Conservation (phyloP, 2,329 filamentous ascomycete genomes). For the Tolypocladium pustulatum region DNA sequence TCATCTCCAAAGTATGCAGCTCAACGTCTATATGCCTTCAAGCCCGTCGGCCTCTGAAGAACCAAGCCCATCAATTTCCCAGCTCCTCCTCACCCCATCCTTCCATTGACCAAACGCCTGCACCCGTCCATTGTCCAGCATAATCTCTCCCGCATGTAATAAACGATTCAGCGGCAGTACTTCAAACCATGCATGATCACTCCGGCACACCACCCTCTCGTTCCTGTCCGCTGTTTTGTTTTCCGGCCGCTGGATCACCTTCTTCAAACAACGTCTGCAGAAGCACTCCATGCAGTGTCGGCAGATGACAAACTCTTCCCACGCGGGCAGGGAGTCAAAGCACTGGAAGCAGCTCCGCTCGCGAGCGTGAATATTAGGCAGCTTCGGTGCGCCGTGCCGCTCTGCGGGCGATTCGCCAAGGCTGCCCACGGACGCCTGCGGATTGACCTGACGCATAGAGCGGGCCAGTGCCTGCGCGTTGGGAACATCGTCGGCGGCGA, state of each 20-base stretch:
- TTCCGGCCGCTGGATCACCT: conserved; percentile 15
- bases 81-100: conserved; percentile 17
- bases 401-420: conserved; percentile 17
- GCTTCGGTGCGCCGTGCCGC: conserved; percentile 21
- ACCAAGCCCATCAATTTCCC: conserved; percentile 8
- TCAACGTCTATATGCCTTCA: not conserved
- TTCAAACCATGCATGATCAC: conserved; percentile 26
- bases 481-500: conserved; percentile 24
- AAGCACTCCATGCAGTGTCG: conserved; percentile 27
- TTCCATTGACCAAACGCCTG: conserved; percentile 26
- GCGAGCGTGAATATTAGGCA: conserved; percentile 22
- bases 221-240: conserved; percentile 19
- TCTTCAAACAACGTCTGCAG: conserved; percentile 22
- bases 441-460: conserved; percentile 26
- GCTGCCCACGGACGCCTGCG: conserved; percentile 14
- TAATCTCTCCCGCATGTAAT: conserved; percentile 27
- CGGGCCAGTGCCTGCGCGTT: conserved; percentile 26
- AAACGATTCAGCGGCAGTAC: conserved; percentile 24
- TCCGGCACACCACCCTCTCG: conserved; percentile 20
- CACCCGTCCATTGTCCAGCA: conserved; percentile 20
- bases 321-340: conserved; percentile 19
- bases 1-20: not conserved
- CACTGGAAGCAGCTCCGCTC: conserved; percentile 28
- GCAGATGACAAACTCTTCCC: conserved; percentile 24
- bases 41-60: too few species aligned